Base-by-base conservation (phyloP, 208 protist genomes). In the Lotmaria passim region DNA sequence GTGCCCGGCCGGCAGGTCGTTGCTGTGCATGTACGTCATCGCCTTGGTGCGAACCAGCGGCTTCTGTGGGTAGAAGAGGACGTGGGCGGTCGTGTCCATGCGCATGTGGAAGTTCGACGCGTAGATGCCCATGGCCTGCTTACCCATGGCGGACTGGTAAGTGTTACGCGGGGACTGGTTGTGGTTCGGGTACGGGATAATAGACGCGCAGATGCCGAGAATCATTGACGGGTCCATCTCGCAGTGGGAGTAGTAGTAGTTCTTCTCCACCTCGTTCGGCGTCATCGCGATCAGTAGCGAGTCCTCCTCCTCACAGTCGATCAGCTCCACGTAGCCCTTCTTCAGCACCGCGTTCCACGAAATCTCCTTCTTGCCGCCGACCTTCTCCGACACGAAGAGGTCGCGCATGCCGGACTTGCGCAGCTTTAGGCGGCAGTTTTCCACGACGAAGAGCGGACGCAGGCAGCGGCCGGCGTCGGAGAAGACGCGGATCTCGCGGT, bases 61-160 rank as follows among this genome's bases (percentile, higher is more conserved):
- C 61, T 94, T 92, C 78, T 99, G 97, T 23, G 99, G 98, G 86
- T 99, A 99, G 23, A 98, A 89, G 55, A 99, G 72, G 19, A 99
- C 77, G 70, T 99, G 99, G 17, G 98, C 79, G 6, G 99, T 87
- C 15, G 99, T 99, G 81, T 99, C 99, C 56, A 99, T 98, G 63
- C 99, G 89, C 51, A 97, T 91, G 68, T 93, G 83, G 65, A 96
- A 92, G 81, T 99, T 99, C n/a, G 89, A 98, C 5, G 92, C 95
- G 79, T 98, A 98, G 24, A 90, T 88, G 21, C 98, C 98, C 51
- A 99, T 97, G 12, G 98, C 98, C 82, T 99, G 98, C 81, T 99
- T 99, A 72, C 99, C 99, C 99, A 99, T 99, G 65, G 99, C 98
- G 74, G 98, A 99, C 92, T 99, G 99, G 79, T 99, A 99, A 11